Evolutionary conservation across 2,329 filamentous ascomycete genomes (phyloP), one percentile per base, ranked within the genome.

Genomic region (Claviceps paspali): DNA sequence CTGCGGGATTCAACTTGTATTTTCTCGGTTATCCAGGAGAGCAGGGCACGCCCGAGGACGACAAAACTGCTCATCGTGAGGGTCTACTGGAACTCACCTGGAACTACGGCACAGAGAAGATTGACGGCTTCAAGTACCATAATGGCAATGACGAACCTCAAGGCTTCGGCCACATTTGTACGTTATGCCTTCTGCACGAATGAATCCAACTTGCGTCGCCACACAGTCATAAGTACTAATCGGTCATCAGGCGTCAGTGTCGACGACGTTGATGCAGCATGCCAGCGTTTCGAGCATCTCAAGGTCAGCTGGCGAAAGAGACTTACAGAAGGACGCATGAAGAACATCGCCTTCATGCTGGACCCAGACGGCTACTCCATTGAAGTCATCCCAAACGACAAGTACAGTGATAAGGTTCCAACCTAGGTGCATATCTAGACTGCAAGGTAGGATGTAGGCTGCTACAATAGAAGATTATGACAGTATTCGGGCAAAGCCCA

Each of bases 251-350:
- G 76, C 53, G 64, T 96, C 37, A 70, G 79, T 2, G 87, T 95
- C 10, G 88, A 96, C 53, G 76, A 93, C 53, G 54, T 96, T n/a
- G 78, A 91, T 37, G 80, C 81, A 6, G 87, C 91, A 8, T 95
- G 88, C 61, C 63, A 78, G 52, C 74, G 87, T 11, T 87, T 96
- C 48, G 91, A 96, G 55, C 73, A 76, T 38, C 64, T 83, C 52
- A 73, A 79, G 5, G 81, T 88, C 38, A 78, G 72, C 59, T 98
- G 86, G 84, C 94, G 94, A 76, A 96, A 96, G 76, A 72, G 83
- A 46, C 68, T 96, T 43, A 93, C 84, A 2, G 88, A 96, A 45
- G 88, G 88, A 2, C 67, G 73, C 32, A 94, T 95, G 87, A 88
- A 83, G 69, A 84, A 91, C 46, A 79, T 96, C 38, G 91, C 91